Evolutionary conservation across 2,329 filamentous ascomycete genomes (phyloP).

Genomic region (Colletotrichum coccodes): DNA sequence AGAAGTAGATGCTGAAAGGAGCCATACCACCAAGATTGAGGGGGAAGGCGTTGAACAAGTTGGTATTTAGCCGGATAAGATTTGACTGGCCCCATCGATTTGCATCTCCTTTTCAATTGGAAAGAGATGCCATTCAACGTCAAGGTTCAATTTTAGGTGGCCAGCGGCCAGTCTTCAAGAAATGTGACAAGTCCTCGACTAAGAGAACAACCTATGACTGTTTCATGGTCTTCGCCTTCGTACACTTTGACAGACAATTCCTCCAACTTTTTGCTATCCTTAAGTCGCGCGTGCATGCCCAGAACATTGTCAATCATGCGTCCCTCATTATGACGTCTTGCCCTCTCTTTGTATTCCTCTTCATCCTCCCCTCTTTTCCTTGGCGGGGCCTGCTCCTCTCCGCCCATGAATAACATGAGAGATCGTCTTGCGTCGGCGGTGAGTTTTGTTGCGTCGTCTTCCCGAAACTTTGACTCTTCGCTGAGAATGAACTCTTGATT

Average conservation of each 20-base stretch:
- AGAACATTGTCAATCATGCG: constrained; percentile 41
- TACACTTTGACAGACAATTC: constrained; percentile 36
- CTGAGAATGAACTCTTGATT: constrained; percentile 52
- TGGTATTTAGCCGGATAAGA: too few relatives aligned
- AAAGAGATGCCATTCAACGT: too few relatives aligned
- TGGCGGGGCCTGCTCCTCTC: constrained; percentile 43
- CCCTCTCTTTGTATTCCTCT: constrained; percentile 24
- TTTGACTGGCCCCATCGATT: too few relatives aligned
- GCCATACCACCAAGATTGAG: too few relatives aligned
- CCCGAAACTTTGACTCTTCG: constrained; percentile 41
- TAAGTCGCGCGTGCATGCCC: constrained; percentile 35
- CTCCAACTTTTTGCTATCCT: constrained; percentile 25
- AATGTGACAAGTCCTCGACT: constrained; percentile 36
- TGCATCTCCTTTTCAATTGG: too few relatives aligned
- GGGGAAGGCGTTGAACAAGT: too few relatives aligned
- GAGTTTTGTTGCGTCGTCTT: too few relatives aligned
- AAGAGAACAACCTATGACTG: constrained; percentile 41
- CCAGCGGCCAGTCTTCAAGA: constrained; percentile 32
- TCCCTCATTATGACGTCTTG: constrained; percentile 37
- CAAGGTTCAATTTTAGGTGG: too few relatives aligned
- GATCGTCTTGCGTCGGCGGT: too few relatives aligned
- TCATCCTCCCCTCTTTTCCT: constrained; percentile 4
- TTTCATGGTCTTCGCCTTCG: constrained; percentile 44
- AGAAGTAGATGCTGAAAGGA: too few relatives aligned
- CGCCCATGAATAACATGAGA: constrained; percentile 47